Conservation (phyloP, 352 stramenopile species). For the Blastocystis sp. region DNA sequence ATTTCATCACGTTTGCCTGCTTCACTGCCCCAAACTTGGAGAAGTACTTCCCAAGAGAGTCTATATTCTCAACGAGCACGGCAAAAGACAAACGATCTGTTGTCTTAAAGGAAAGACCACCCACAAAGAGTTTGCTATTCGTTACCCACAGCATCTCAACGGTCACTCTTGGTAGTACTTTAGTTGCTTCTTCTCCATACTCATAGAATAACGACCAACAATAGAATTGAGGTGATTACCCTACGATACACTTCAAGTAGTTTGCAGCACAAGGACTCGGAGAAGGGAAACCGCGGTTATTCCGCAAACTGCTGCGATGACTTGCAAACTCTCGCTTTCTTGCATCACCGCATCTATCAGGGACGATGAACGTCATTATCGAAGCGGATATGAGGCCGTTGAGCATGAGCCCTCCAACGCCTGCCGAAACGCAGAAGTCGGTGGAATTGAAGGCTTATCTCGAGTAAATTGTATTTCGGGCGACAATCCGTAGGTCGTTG, state of each 20-base stretch:
- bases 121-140: slow-evolving; percentile 56
- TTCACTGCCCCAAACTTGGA: slow-evolving; percentile 54
- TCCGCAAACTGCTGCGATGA: neutral
- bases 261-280: too few species aligned
- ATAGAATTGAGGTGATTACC: neutral
- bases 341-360: neutral
- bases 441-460: slow-evolving; percentile 44
- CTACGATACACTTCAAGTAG: neutral
- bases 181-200: slow-evolving; percentile 56
- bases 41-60: slow-evolving; percentile 61
- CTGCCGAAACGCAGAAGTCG: slow-evolving; percentile 31
- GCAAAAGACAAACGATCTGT: slow-evolving; percentile 30
- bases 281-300: neutral
- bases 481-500: slow-evolving; percentile 13
- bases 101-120: slow-evolving; percentile 65
- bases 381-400: slow-evolving; percentile 29
- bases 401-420: slow-evolving; percentile 23
- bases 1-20: slow-evolving; percentile 67
- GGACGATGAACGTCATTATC: neutral
- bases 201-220: slow-evolving; percentile 12
- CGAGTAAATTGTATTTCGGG: neutral
- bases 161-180: slow-evolving; percentile 62
- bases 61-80: neutral
- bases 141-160: neutral
- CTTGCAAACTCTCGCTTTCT: neutral